Evolutionary conservation across 306 rosid species (phyloP).

Genomic region (Pterocarpus santalinus): DNA sequence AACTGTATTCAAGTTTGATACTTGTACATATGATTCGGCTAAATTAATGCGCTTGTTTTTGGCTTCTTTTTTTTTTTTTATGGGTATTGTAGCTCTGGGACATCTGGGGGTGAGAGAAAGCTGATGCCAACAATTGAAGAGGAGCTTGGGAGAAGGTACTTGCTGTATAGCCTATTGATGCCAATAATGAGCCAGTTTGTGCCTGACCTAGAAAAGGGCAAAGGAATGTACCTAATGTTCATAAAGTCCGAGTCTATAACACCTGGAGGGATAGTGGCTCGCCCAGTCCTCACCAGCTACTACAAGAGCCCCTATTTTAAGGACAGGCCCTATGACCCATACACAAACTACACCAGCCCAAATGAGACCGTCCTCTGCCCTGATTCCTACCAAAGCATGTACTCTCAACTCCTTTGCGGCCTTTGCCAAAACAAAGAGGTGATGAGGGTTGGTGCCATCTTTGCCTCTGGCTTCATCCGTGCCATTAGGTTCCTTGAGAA

Average conservation of each 20-base stretch:
- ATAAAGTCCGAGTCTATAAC: slow-evolving; percentile 82
- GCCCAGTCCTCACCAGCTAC: slow-evolving; percentile 84
- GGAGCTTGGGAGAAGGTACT: slow-evolving; percentile 68
- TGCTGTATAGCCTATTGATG: slow-evolving; percentile 71
- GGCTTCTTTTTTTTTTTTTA: background rate
- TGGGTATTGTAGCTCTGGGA: slow-evolving; percentile 73
- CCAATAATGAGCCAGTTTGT: slow-evolving; percentile 85
- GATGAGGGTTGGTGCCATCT: slow-evolving; percentile 66
- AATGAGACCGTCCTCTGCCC: slow-evolving; percentile 79
- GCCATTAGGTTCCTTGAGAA: slow-evolving; percentile 81
- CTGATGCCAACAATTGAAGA: slow-evolving; percentile 90
- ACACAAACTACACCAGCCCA: slow-evolving; percentile 89
- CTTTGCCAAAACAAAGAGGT: slow-evolving; percentile 66
- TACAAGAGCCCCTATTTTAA: slow-evolving; percentile 82
- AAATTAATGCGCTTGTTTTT: slow-evolving; percentile 22
- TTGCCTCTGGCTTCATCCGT: slow-evolving; percentile 86
- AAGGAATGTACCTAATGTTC: slow-evolving; percentile 96
- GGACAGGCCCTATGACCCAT: slow-evolving; percentile 77
- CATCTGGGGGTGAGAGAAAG: slow-evolving; percentile 95
- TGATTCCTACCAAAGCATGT: slow-evolving; percentile 96
- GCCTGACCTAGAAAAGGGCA: slow-evolving; percentile 73
- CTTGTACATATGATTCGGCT: background rate
- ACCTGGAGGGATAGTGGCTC: slow-evolving; percentile 75
- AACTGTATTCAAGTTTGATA: background rate
- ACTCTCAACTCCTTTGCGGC: slow-evolving; percentile 84